Evolutionary conservation across 2,329 filamentous ascomycete species (phyloP).

Genomic region (Claviceps sp.): DNA sequence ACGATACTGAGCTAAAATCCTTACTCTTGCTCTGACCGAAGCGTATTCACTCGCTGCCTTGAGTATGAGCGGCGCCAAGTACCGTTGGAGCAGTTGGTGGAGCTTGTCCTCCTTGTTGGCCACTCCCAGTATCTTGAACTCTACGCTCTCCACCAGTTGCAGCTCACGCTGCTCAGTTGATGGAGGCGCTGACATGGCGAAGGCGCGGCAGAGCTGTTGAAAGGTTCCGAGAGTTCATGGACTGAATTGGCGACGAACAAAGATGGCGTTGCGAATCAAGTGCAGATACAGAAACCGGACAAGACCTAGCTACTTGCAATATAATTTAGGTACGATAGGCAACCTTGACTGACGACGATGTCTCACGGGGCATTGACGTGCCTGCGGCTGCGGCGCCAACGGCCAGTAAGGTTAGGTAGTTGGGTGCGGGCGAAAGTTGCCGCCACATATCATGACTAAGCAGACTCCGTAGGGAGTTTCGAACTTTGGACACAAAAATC

Average conservation of each 20-base stretch:
- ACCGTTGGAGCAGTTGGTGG: constrained; percentile 61
- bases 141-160: constrained; percentile 70
- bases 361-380: too few relatives aligned
- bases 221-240: background rate
- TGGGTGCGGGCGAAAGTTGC: background rate
- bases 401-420: too few relatives aligned
- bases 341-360: background rate
- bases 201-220: background rate
- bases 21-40: constrained; percentile 65
- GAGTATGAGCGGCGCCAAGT: constrained; percentile 68
- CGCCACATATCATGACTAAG: background rate
- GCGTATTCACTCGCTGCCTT: constrained; percentile 75
- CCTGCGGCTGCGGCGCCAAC: too few relatives aligned
- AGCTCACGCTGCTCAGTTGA: constrained; percentile 58
- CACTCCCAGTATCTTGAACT: constrained; percentile 65
- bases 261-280: background rate
- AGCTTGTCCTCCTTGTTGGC: constrained; percentile 78
- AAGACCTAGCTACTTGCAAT: background rate
- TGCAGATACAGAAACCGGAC: background rate
- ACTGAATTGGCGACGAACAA: background rate
- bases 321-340: background rate
- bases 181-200: constrained; percentile 20
- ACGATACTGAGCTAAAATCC: constrained; percentile 2
- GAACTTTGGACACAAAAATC: too few relatives aligned
- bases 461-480: background rate